Evolutionary conservation across 441 rosid genomes (phyloP), one percentile per base, ranked within the genome.

Genomic region (Biscutella laevigata): DNA sequence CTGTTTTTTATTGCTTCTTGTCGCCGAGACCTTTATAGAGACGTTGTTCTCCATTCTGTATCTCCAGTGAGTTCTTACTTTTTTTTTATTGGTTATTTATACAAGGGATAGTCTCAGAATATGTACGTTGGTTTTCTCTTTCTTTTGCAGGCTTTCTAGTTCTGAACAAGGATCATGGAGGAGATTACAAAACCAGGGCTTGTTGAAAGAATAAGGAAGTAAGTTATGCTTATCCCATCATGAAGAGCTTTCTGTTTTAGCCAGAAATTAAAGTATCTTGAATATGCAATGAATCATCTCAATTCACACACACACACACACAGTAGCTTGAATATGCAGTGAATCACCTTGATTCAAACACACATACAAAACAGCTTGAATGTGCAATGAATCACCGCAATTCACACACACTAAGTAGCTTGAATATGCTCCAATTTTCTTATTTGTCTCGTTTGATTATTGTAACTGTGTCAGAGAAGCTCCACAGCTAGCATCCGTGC

Each of bases 401-500:
- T n/a, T n/a, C n/a, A n/a, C n/a, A n/a, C n/a, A n/a, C n/a, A n/a
- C n/a, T n/a, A n/a, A n/a, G n/a, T n/a, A n/a, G n/a, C n/a, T n/a
- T n/a, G n/a, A n/a, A n/a, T n/a, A 45, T 53, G 32, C 14, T 13
- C 48, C 44, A 33, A 6, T 7, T n/a, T 19, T 17, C 21, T 35
- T 0, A 41, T 20, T 64, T 7, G 34, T 41, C 32, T 26, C 1
- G 2, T 26, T 6, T 38, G 12, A 1, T 38, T 25, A 4, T 28
- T 14, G 17, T 59, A 37, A 53, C 29, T 34, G 41, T 63, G 52
- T 48, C 61, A 84, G 95, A 45, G 94, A 80, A 58, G 80, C 89
- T 36, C 77, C 81, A 34, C 87, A 79, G 47, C 66, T 91, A 57
- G 79, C 71, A 47, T 42, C 74, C 0, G 63, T 77, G 47, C 58